A percentile compares a stretch with the other conserved stretches of the same genome.
Conservation (phyloP, 2,329 filamentous ascomycete species). For the Aspergillus sclerotialis region DNA sequence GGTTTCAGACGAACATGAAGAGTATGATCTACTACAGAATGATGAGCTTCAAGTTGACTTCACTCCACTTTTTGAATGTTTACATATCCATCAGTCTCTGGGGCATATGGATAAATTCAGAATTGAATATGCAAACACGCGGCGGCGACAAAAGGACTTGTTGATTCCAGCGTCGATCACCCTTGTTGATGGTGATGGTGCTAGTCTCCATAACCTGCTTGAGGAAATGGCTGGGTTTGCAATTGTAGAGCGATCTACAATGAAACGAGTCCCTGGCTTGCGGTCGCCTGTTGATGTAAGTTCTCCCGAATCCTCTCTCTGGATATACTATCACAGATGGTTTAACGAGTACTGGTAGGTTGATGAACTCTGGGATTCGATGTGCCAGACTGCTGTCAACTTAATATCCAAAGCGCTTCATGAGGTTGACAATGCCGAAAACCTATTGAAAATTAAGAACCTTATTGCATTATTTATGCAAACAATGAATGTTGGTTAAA, state of each 20-base stretch:
- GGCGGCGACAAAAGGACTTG: conserved; percentile 85
- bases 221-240: conserved; percentile 95
- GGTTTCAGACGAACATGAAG: conserved; percentile 89
- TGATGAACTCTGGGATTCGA: conserved; percentile 97
- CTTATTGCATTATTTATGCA: conserved; percentile 91
- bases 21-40: conserved; percentile 92
- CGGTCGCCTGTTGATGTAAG: conserved; percentile 72
- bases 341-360: conserved; percentile 47
- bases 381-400: conserved; percentile 81
- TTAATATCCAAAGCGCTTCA: conserved; percentile 73
- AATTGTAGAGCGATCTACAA: conserved; percentile 90
- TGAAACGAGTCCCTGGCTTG: conserved; percentile 76
- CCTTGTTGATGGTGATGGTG: conserved; percentile 73
- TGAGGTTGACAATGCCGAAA: conserved; percentile 79
- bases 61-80: conserved; percentile 83
- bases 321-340: neutral
- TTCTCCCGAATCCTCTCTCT: neutral
- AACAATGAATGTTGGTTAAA: conserved; percentile 74
- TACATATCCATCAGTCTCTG: conserved; percentile 93
- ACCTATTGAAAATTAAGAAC: conserved; percentile 89
- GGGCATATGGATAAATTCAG: conserved; percentile 89
- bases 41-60: conserved; percentile 95
- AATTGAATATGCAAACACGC: conserved; percentile 82
- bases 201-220: conserved; percentile 78
- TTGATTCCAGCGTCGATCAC: conserved; percentile 70